Base-by-base conservation (phyloP, 208 protist species). In the Trichomonas gallinae region DNA sequence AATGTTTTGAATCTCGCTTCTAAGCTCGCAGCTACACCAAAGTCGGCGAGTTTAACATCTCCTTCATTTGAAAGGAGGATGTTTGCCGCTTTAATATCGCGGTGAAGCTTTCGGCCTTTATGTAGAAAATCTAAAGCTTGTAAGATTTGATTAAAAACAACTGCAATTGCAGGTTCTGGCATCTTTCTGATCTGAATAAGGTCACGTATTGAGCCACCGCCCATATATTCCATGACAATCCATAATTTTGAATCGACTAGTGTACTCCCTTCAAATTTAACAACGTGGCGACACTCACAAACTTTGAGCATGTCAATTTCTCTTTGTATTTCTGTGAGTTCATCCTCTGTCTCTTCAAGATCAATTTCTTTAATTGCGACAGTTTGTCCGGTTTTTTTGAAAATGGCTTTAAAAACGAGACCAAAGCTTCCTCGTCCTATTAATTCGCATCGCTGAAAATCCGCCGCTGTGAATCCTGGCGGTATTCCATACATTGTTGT, bases 171-270 rank as follows among this genome's bases (percentile, higher is more conserved):
- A n/a, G 26, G 1, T n/a, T 48, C 58, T 9, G 40, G 81, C 85
- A 49, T 93, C n/a, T 96, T 87, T 38, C n/a, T 48, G 10, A 46
- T 88, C 34, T 97, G 97, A 48, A 97, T 83, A 0, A 98, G n/a
- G 46, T 97, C 97, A 23, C 93, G 49, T 15, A 98, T 88, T 2
- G 97, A 98, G 21, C 97, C 97, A 34, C 98, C 98, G 10, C 97
- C 98, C 10, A 99, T 97, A 83, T 97, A 99, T 97, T 99, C 98
- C 98, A 99, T 99, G 23, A 99, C 97, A 96, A 99, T 99, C 98
- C 98, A 99, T 38, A 99, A 97, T 96, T 98, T 98, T 15, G 97
- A 97, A 36, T 97, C 98, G 51, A 98, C 97, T 36, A 98, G 34
- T 85, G 97, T 98, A 6, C 98, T 98, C 6, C 98, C 98, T 97